Percentiles rank a stretch among this genome's conserved stretches.
Evolutionary conservation across 2,329 filamentous ascomycete species (phyloP).

Genomic region (Botryotinia globosa): DNA sequence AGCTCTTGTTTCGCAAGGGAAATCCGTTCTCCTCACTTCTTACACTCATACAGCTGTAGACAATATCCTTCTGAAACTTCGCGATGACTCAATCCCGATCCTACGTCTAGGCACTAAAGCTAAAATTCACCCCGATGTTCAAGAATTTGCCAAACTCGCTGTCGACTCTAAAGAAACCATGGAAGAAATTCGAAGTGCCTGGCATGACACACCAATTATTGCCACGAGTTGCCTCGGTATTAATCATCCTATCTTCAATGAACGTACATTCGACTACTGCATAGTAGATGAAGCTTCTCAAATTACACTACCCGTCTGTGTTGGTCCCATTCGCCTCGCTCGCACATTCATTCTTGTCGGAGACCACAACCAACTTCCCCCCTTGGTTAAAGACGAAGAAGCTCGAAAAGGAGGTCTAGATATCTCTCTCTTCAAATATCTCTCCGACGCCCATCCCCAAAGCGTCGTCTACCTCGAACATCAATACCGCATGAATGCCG

Average conservation of each 20-base stretch:
- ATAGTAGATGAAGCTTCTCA: conserved; percentile 98
- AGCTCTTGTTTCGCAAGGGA: conserved; percentile 81
- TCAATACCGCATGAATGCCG: conserved; percentile 97
- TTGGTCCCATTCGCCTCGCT: conserved; percentile 91
- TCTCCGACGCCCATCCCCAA: conserved; percentile 82
- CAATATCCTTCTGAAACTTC: conserved; percentile 93
- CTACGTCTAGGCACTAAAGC: conserved; percentile 80
- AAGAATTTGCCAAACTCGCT: conserved; percentile 78
- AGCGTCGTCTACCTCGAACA: conserved; percentile 91
- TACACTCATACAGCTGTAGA: conserved; percentile 98
- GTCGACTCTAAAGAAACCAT: conserved; percentile 71
- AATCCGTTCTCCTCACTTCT: conserved; percentile 88
- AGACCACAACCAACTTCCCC: conserved; percentile 93
- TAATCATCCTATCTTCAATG: conserved; percentile 82
- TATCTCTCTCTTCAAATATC: conserved; percentile 86
- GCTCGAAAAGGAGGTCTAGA: conserved; percentile 84
- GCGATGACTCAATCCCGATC: conserved; percentile 71
- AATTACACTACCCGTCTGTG: conserved; percentile 90
- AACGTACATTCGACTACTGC: conserved; percentile 93
- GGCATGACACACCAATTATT: conserved; percentile 83
- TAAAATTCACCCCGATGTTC: conserved; percentile 86
- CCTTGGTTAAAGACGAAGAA: conserved; percentile 87
- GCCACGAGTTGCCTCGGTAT: conserved; percentile 94
- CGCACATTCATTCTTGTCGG: conserved; percentile 91
- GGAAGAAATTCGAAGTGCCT: conserved; percentile 78